Base-by-base conservation (phyloP, 805 yeast genomes). In the Yamadazyma sp. region DNA sequence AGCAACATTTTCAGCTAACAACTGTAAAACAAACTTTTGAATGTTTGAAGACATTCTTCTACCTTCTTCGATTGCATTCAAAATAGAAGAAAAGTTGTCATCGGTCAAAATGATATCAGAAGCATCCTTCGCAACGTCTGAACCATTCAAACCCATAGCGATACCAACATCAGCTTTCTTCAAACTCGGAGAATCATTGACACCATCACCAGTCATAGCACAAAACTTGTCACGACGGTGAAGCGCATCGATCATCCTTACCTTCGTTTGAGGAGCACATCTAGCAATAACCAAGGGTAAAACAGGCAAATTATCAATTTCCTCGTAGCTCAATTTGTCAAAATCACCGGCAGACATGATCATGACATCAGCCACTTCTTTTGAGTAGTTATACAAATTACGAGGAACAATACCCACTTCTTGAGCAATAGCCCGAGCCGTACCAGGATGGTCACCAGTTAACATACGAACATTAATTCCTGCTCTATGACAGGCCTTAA, bases 151-250 rank as follows among this genome's bases (percentile, higher is more conserved):
- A 41, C 87, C 90, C 91, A 89, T 88, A 15, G 95, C 82, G 50
- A 90, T 86, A 55, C 97, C 97, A 48, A 89, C 89, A 62, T 89
- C 96, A 3, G 97, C 96, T 49, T 88, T 71, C 54, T 89, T 89
- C 52, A 90, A 71, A 7, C 96, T 95, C 8, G 97, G 97, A 0
- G 97, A 96, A 67, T 89, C 97, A 59, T 89, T 89, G 11, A 90
- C 96, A 62, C 97, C 97, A 63, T 89, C 97, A 53, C 98, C 98
- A 10, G 98, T 90, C 91, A 84, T 84, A 13, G 91, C 91, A 33
- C 60, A 82, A 72, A 60, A 79, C 41, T 57, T 60, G 8, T 47
- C 48, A 27, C 70, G 50, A 21, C 71, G 57, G 72, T 54, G 79
- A 67, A 45, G 71, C 1, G 91, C 90, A 37, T 84, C 89, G 50